Conservation (phyloP, 306 rosid species). For the Prosopis cineraria region DNA sequence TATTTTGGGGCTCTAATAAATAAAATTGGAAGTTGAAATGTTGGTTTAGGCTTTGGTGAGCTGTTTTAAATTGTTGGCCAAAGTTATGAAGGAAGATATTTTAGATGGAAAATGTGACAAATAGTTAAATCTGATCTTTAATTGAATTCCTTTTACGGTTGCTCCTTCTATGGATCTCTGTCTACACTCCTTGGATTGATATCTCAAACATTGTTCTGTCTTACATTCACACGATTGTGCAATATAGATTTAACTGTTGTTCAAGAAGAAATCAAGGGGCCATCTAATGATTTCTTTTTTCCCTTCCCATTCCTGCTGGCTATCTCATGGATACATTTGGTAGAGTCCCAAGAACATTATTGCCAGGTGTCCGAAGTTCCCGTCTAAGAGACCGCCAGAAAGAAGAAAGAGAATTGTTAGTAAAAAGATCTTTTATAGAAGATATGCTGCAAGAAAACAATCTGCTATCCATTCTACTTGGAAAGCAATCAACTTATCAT, state of each 20-base stretch:
- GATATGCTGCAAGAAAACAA: constrained; percentile 79
- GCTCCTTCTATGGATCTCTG: constrained; percentile 20
- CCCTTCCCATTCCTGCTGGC: constrained; percentile 36
- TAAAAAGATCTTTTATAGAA: constrained; percentile 83
- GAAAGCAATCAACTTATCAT: constrained; percentile 58
- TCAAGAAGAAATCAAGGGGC: constrained; percentile 21
- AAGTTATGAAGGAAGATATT: not conserved
- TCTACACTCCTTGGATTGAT: constrained; percentile 23
- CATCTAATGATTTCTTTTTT: constrained; percentile 20
- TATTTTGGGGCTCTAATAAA: constrained; percentile 25
- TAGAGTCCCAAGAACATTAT: constrained; percentile 87
- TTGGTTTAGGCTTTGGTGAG: not conserved
- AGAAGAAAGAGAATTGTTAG: constrained; percentile 86
- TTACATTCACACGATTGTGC: constrained; percentile 12
- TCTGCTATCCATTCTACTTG: constrained; percentile 60
- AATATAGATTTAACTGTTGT: constrained; percentile 21
- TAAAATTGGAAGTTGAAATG: constrained; percentile 8
- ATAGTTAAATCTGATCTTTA: constrained; percentile 22
- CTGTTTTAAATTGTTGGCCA: constrained; percentile 1
- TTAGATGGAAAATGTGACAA: constrained; percentile 6
- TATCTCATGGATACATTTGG: constrained; percentile 40
- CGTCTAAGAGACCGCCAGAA: constrained; percentile 84
- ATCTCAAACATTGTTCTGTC: constrained; percentile 15
- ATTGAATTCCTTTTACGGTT: constrained; percentile 16
- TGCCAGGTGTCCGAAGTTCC: constrained; percentile 94